Evolutionary conservation across 177 flowering plant genomes (phyloP).

Genomic region (Vitis hybrid): DNA sequence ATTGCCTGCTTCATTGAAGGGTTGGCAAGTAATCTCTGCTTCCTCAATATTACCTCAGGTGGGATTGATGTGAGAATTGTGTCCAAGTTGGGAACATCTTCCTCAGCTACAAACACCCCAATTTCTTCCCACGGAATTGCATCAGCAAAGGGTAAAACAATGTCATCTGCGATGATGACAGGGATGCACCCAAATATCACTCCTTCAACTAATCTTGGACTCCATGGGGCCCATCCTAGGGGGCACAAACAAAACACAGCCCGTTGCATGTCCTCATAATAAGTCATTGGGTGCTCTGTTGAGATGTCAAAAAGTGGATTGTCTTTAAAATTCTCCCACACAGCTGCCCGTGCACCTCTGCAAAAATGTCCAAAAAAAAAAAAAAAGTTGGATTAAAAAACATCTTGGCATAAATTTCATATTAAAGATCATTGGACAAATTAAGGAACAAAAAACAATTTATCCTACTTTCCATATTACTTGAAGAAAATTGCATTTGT

Average conservation of each 20-base stretch:
- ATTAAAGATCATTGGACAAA: neutral
- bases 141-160: conserved; percentile 92
- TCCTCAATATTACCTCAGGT: conserved; percentile 76
- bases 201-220: conserved; percentile 93
- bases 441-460: neutral
- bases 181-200: conserved; percentile 97
- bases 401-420: neutral
- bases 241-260: conserved; percentile 95
- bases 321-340: conserved; percentile 98
- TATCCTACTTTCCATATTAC: neutral
- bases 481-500: neutral
- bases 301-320: conserved; percentile 94
- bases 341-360: conserved; percentile 97
- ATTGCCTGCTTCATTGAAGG: conserved; percentile 97
- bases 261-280: conserved; percentile 97
- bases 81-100: conserved; percentile 87
- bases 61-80: conserved; percentile 87
- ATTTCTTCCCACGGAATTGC: conserved; percentile 99
- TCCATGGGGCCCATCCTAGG: conserved; percentile 99
- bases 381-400: neutral
- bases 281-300: conserved; percentile 92
- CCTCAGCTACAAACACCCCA: conserved; percentile 83
- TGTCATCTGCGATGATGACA: conserved; percentile 94
- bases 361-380: conserved; percentile 3
- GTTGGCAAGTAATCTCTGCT: conserved; percentile 89